phyloP scores from a whole-genome alignment of 1,284 basidiomycete genomes.

The Rhodofomes roseus region DNA sequence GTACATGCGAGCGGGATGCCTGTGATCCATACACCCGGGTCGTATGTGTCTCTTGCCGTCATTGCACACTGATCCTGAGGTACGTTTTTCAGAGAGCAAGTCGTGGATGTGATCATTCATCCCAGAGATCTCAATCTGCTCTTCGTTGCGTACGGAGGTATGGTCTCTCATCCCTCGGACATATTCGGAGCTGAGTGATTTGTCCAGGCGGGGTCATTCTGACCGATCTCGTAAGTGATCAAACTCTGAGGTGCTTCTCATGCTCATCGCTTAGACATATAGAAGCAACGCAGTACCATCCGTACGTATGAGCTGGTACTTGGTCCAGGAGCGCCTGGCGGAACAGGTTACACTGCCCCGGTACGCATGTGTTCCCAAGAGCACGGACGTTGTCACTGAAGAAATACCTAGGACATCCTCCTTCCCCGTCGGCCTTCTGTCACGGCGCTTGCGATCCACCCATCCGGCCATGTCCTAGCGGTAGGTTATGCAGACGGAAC shows the following conservation, averaged over 20 bases:
- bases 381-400: neutral
- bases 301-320: slow-evolving; percentile 67
- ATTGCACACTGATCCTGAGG: no score
- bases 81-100: slow-evolving; percentile 18
- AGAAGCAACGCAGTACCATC: slow-evolving; percentile 58
- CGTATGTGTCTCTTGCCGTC: slow-evolving; percentile 30
- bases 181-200: neutral
- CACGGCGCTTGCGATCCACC: slow-evolving; percentile 68
- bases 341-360: slow-evolving; percentile 53
- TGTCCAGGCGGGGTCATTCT: slow-evolving; percentile 66
- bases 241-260: neutral
- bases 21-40: slow-evolving; percentile 34
- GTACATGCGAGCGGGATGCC: slow-evolving; percentile 54
- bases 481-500: slow-evolving; percentile 85
- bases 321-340: slow-evolving; percentile 79
- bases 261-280: neutral
- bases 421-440: slow-evolving; percentile 70
- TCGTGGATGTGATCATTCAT: slow-evolving; percentile 66
- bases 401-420: slow-evolving; percentile 51
- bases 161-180: slow-evolving; percentile 13
- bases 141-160: slow-evolving; percentile 81
- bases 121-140: slow-evolving; percentile 80
- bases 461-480: slow-evolving; percentile 66
- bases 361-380: slow-evolving; percentile 26
- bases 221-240: slow-evolving; percentile 59